These are phyloP conservation scores for Cryptococcus maquisensis DNA, from an alignment of 1,284 basidiomycete species.

Conservation along the genomic window DNA sequence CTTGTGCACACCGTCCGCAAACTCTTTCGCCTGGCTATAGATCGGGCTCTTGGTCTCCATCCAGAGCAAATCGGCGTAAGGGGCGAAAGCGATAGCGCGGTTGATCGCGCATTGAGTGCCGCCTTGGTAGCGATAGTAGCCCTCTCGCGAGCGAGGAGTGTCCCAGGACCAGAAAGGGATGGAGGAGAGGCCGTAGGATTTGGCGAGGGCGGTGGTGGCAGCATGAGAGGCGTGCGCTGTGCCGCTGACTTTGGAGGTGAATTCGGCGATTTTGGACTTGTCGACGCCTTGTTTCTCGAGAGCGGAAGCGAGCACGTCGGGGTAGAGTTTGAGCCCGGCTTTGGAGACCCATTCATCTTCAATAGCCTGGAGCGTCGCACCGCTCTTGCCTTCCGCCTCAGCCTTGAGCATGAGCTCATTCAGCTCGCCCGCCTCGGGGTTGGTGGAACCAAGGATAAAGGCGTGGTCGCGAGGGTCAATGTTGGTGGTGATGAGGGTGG, in stretches of 20 bases:
- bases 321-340: constrained; percentile 77
- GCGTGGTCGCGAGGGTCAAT: constrained; percentile 94
- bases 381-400: constrained; percentile 72
- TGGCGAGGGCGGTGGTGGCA: constrained; percentile 70
- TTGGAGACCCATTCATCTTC: constrained; percentile 81
- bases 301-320: constrained; percentile 67
- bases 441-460: constrained; percentile 91
- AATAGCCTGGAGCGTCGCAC: constrained; percentile 73
- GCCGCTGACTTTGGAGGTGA: constrained; percentile 28
- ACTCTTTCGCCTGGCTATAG: constrained; percentile 86
- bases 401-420: constrained; percentile 79
- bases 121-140: constrained; percentile 88
- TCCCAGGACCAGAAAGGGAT: constrained; percentile 83
- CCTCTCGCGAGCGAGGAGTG: constrained; percentile 86
- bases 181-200: constrained; percentile 68
- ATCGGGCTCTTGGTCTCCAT: constrained; percentile 99
- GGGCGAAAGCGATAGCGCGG: constrained; percentile 87
- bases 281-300: constrained; percentile 61
- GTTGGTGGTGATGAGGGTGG: constrained; percentile 93
- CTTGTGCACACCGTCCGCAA: constrained; percentile 79
- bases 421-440: constrained; percentile 63
- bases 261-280: constrained; percentile 42
- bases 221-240: constrained; percentile 60
- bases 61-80: constrained; percentile 88
- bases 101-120: constrained; percentile 92